Evolutionary conservation across 345 rosid genomes (phyloP).

Genomic region (Excoecaria agallocha): DNA sequence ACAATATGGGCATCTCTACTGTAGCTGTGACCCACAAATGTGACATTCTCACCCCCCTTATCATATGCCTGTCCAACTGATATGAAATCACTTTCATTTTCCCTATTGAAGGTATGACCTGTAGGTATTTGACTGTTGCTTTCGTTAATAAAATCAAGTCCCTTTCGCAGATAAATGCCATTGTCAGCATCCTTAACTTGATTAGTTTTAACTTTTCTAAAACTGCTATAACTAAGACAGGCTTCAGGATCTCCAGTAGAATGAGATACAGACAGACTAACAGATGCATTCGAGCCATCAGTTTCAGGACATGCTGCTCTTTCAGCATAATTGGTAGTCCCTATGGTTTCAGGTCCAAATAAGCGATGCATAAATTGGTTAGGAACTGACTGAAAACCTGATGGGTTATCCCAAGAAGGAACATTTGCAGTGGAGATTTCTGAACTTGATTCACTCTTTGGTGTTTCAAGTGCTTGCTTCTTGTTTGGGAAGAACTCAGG

Average conservation of each 20-base stretch:
- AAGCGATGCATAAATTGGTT: constrained; percentile 62
- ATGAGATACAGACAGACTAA: constrained; percentile 60
- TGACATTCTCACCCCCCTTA: constrained; percentile 43
- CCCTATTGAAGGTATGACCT: constrained; percentile 37
- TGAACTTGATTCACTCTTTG: constrained; percentile 31
- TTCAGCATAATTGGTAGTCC: constrained; percentile 51
- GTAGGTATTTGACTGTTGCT: constrained; percentile 40
- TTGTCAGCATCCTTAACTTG: constrained; percentile 54
- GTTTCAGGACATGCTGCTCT: constrained; percentile 49
- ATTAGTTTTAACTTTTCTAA: constrained; percentile 59
- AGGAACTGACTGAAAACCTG: constrained; percentile 57
- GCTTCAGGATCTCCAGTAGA: constrained; percentile 53
- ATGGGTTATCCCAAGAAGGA: constrained; percentile 59
- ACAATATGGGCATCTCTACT: constrained; percentile 33
- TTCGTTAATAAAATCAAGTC: constrained; percentile 33
- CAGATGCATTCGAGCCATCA: constrained; percentile 39
- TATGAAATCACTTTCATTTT: constrained; percentile 42
- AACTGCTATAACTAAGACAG: constrained; percentile 51
- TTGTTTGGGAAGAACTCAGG: constrained; percentile 69
- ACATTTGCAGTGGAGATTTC: constrained; percentile 38
- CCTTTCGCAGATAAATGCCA: constrained; percentile 39
- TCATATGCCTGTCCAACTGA: constrained; percentile 38
- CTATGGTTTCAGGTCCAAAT: constrained; percentile 59
- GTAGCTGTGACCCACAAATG: constrained; percentile 45
- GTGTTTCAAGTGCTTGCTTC: constrained; percentile 63